Evolutionary conservation across 31 red algal species (phyloP), one percentile per base, ranked within the genome.

Genomic region (Bonnemaisonia californica): DNA sequence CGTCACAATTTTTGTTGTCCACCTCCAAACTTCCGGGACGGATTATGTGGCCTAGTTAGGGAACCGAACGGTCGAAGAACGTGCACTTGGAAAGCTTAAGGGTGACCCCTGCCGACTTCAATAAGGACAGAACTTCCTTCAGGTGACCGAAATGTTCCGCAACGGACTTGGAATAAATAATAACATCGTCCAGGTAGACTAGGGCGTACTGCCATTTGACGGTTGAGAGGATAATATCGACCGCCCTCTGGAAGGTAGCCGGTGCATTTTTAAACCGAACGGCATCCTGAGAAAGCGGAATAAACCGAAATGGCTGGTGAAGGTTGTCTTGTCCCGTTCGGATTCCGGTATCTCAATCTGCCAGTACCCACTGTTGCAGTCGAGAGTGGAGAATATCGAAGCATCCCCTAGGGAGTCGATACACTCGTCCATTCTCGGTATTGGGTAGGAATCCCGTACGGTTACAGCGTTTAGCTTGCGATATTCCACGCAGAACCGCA

Each of bases 301-400:
- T 19, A 71, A 29, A 24, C 40, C 63, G 1, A 45, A 16, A 24
- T 83, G 67, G 13, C 32, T 56, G 9, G 40, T 83, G 40, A 83
- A 83, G n/a, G n/a, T 47, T 31, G 64, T 48, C 3, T 72, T 37
- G 1, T 1, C 65, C 1, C 23, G 18, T 8, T 71, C 63, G 18
- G 27, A 31, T 24, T 83, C 67, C 40, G n/a, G 33, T 18, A 83
- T 33, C 30, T n/a, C n/a, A 34, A 83, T 57, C 29, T 83, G 27
- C 66, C 33, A 83, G 36, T 83, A 83, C 21, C 80, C 80, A 48
- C 26, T 31, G 29, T 83, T 83, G 24, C 39, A 22, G 28, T 83
- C 80, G n/a, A 83, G 39, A 9, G 71, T 77, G 32, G 48, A 48
- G 31, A 83, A 73, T 1, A 83, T 5, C 64, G 33, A 71, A 41